Conservation (phyloP, 1,139 yeast genomes). For the Protomyces inouyei region DNA sequence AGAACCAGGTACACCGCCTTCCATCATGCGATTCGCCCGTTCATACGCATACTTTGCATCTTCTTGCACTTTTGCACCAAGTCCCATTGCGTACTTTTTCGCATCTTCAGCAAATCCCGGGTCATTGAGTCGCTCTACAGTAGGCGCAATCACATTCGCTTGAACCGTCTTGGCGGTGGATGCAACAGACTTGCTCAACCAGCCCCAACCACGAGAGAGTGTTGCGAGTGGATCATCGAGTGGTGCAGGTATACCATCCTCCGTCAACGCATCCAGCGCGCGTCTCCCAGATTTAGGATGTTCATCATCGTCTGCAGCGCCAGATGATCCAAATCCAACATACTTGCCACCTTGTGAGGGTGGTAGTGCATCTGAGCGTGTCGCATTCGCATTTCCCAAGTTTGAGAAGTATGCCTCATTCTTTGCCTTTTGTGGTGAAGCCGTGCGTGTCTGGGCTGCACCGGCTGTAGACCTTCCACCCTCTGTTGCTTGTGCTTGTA, state of each 20-base stretch:
- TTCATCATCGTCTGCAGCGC: slow-evolving; percentile 44
- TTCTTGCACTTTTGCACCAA: slow-evolving; percentile 21
- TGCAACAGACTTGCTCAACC: slow-evolving; percentile 75
- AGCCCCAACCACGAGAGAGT: slow-evolving; percentile 86
- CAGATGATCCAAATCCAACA: slow-evolving; percentile 78
- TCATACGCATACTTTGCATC: slow-evolving; percentile 22
- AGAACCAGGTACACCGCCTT: background rate
- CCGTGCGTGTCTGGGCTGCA: slow-evolving; percentile 4
- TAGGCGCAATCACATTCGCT: slow-evolving; percentile 83
- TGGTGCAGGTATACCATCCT: slow-evolving; percentile 45
- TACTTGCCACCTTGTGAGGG: slow-evolving; percentile 95
- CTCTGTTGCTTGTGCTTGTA: slow-evolving; percentile 22
- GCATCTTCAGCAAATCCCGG: slow-evolving; percentile 47
- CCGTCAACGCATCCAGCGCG: slow-evolving; percentile 40
- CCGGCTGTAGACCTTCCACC: slow-evolving; percentile 6
- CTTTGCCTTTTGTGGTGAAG: slow-evolving; percentile 44
- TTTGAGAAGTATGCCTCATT: slow-evolving; percentile 80
- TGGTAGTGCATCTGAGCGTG: slow-evolving; percentile 71
- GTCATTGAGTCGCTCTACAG: slow-evolving; percentile 72
- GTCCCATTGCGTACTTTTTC: slow-evolving; percentile 6
- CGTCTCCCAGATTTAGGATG: slow-evolving; percentile 38
- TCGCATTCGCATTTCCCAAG: slow-evolving; percentile 66
- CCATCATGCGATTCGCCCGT: slow-evolving; percentile 18
- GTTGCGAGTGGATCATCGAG: slow-evolving; percentile 89
- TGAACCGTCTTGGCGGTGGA: slow-evolving; percentile 82